These are phyloP conservation scores for Pseudozyma sp. DNA, from an alignment of 1,284 basidiomycete genomes.

Conservation along the genomic window DNA sequence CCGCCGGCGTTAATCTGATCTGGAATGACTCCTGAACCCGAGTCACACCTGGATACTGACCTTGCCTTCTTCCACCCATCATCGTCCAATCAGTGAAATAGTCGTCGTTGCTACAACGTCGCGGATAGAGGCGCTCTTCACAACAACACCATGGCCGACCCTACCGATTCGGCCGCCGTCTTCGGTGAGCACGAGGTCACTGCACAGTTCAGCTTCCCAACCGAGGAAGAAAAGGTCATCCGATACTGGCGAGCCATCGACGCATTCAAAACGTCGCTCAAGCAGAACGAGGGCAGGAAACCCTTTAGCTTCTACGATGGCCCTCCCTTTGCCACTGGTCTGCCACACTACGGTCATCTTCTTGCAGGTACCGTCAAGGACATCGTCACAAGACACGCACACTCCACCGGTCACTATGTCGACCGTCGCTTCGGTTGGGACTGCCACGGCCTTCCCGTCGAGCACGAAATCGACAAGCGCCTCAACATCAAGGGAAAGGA, in stretches of 20 bases:
- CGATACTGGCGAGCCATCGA: conserved; percentile 95
- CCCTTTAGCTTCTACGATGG: conserved; percentile 97
- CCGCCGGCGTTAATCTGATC: not conserved
- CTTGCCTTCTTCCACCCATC: conserved; percentile 7
- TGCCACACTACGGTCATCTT: conserved; percentile 88
- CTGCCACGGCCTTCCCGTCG: conserved; percentile 97
- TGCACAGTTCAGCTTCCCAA: conserved; percentile 84
- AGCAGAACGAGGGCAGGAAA: conserved; percentile 88
- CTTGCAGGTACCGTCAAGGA: conserved; percentile 89
- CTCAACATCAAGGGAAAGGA: conserved; percentile 90
- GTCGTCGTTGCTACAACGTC: conserved; percentile 5
- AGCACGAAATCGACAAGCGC: conserved; percentile 99
- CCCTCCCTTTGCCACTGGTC: conserved; percentile 95
- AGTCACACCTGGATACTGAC: not conserved
- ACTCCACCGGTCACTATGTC: conserved; percentile 92
- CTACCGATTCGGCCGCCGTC: conserved; percentile 24
- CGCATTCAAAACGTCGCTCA: conserved; percentile 93
- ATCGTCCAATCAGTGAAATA: conserved; percentile 24
- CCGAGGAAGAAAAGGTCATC: conserved; percentile 92
- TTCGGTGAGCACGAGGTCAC: conserved; percentile 64
- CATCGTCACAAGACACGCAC: conserved; percentile 94
- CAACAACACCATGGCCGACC: conserved; percentile 31
- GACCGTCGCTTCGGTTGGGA: conserved; percentile 98
- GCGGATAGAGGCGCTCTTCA: conserved; percentile 1
- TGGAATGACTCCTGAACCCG: not conserved